A percentile compares a stretch with the other conserved stretches of the same genome.
Conservation (phyloP, 805 yeast species). For the Ogataea saltuana region DNA sequence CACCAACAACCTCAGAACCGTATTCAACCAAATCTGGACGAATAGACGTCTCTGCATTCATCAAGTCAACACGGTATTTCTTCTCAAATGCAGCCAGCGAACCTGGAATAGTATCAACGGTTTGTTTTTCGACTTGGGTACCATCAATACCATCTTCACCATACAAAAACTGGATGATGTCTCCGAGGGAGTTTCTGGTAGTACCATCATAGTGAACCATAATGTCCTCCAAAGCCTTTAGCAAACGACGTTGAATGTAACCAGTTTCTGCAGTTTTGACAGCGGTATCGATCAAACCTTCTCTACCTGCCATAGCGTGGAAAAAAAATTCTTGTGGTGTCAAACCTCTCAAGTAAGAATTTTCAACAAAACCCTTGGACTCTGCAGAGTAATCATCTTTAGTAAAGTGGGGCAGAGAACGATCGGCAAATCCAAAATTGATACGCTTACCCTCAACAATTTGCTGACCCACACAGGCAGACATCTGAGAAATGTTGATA, state of each 20-base stretch:
- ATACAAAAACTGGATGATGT: constrained; percentile 90
- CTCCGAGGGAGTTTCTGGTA: constrained; percentile 96
- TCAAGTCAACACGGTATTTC: constrained; percentile 83
- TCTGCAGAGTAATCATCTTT: constrained; percentile 99
- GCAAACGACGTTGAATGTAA: constrained; percentile 96
- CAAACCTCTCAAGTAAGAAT: constrained; percentile 93
- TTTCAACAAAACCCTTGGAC: constrained; percentile 96
- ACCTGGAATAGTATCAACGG: constrained; percentile 94
- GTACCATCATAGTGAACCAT: constrained; percentile 99
- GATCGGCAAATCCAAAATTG: constrained; percentile 94
- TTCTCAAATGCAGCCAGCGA: constrained; percentile 79
- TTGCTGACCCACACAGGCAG: constrained; percentile 99
- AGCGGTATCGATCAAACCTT: constrained; percentile 98
- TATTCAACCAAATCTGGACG: constrained; percentile 79
- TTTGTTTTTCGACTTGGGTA: constrained; percentile 94
- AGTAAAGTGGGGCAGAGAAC: constrained; percentile 96
- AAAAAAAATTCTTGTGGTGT: constrained; percentile 98
- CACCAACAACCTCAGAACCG: constrained; percentile 89
- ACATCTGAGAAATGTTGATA: constrained; percentile 98
- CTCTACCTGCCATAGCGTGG: constrained; percentile 99
- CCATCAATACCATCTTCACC: constrained; percentile 99
- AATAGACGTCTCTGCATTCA: constrained; percentile 65
- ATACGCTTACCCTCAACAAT: constrained; percentile 99
- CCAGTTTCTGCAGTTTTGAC: constrained; percentile 99
- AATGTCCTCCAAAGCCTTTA: constrained; percentile 93